These are phyloP conservation scores for Aspergillus fijiensis DNA, from an alignment of 2,329 filamentous ascomycete species.

Conservation along the genomic window DNA sequence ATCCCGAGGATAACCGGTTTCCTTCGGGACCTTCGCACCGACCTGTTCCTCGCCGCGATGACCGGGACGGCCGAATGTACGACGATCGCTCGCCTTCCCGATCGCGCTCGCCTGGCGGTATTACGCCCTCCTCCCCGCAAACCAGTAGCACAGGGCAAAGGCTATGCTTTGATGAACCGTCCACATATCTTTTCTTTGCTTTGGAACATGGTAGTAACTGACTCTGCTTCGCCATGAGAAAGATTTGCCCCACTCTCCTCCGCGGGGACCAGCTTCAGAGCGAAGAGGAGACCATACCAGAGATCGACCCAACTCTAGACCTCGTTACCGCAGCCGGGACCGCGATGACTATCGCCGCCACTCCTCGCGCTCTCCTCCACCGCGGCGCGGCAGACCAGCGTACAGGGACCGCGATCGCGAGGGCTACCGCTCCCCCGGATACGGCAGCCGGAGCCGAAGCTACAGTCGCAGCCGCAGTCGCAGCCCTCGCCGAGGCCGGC, in stretches of 20 bases:
- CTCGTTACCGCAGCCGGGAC: constrained; percentile 34
- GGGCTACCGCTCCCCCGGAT: constrained; percentile 44
- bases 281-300: constrained; percentile 37
- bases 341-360: constrained; percentile 37
- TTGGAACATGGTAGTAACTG: constrained; percentile 35
- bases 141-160: constrained; percentile 33
- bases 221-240: constrained; percentile 34
- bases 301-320: constrained; percentile 30
- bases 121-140: constrained; percentile 46
- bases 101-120: constrained; percentile 47
- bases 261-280: constrained; percentile 38
- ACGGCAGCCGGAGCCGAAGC: constrained; percentile 37
- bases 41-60: constrained; percentile 31
- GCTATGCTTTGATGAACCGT: neutral
- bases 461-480: constrained; percentile 39
- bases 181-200: neutral
- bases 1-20: constrained; percentile 29
- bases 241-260: constrained; percentile 40
- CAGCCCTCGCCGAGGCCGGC: constrained; percentile 38
- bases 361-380: constrained; percentile 37
- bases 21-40: constrained; percentile 23
- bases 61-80: constrained; percentile 48
- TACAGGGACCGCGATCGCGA: constrained; percentile 50
- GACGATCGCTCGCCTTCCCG: constrained; percentile 45
- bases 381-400: constrained; percentile 35